These are phyloP conservation scores for Pestalotiopsis fici DNA, from an alignment of 2,329 filamentous ascomycete genomes.

Conservation along the genomic window DNA sequence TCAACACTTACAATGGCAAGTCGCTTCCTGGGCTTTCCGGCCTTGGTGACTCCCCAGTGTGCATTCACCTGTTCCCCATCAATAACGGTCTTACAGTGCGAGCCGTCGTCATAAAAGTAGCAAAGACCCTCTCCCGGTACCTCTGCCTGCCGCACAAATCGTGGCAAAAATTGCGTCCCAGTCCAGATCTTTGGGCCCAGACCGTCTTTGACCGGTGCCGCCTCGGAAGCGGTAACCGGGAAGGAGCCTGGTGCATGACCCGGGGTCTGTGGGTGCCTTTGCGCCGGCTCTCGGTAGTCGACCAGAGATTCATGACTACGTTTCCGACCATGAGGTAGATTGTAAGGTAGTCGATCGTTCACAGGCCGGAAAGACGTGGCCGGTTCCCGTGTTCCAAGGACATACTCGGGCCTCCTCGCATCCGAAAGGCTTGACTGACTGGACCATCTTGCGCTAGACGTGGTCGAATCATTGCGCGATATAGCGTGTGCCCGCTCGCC, in stretches of 20 bases:
- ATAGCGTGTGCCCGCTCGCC: conserved; percentile 29
- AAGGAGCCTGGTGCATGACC: conserved; percentile 30
- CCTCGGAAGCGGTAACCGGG: conserved; percentile 38
- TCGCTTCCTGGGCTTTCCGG: conserved; percentile 88
- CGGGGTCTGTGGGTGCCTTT: conserved; percentile 20
- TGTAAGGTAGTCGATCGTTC: conserved; percentile 24
- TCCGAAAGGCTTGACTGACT: conserved; percentile 43
- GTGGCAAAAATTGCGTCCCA: conserved; percentile 66
- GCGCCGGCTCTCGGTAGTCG: conserved; percentile 25
- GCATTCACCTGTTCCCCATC: conserved; percentile 87
- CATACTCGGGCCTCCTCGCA: conserved; percentile 43
- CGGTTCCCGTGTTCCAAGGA: conserved; percentile 44
- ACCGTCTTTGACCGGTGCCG: conserved; percentile 55
- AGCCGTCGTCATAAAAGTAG: conserved; percentile 85
- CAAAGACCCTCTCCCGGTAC: conserved; percentile 79
- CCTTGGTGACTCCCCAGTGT: conserved; percentile 92
- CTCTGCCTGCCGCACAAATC: conserved; percentile 64
- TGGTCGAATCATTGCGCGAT: conserved; percentile 19
- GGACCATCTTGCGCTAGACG: conserved; percentile 34
- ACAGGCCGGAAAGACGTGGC: conserved; percentile 26
- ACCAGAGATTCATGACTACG: conserved; percentile 15
- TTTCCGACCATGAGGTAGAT: conserved; percentile 23
- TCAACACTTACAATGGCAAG: conserved; percentile 66
- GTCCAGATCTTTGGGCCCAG: conserved; percentile 71
- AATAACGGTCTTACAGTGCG: conserved; percentile 79